Base-by-base conservation (phyloP, 2,329 filamentous ascomycete species). In the Sclerotinia spermophila region DNA sequence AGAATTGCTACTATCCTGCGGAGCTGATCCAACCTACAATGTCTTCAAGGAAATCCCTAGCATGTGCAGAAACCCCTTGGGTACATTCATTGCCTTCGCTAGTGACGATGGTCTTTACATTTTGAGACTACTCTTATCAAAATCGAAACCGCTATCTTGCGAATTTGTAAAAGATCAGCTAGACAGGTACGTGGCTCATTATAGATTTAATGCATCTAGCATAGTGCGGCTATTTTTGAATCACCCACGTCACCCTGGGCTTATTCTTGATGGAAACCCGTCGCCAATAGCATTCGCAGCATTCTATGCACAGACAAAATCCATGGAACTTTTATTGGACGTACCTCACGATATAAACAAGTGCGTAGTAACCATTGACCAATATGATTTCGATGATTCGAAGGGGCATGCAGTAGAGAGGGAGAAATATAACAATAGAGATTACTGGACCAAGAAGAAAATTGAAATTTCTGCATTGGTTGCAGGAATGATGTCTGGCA, bases 301-400 rank as follows among this genome's bases (percentile, higher is more conserved):
- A 15, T 2, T 42, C 10, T 5, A 19, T 42, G n/a, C 6, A 2
- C 40, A 60, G 8, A 42, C 7, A 40, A 2, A n/a, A 5, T 30
- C 5, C 24, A 55, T 42, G 30, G 58, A 60, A 42, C 6, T 42
- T 8, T 21, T 60, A 10, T 5, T 42, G 13, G 19, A 40, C 19
- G 58, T 19, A 38, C 58, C 58, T 42, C 38, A 60, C 42, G 38
- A 60, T 27, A 40, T 60, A 5, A 60, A 60, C 15, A 27, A 27
- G n/a, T 40, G 38, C 38, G 5, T 27, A 38, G 58, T 35, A 60
- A 2, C 13, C 17, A 3, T 10, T 2, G 2, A 4, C 1, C 19
- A 13, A 15, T 1, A 0, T 21, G 2, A 27, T 2, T 1, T 17
- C 19, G 1, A 5, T 42, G 7, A 4, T 17, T 19, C 19, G 19